A percentile compares a stretch with the other conserved stretches of the same genome.
Evolutionary conservation across 495 filamentous ascomycete species (phyloP).

Genomic region (Aspergillus heteromorphus): DNA sequence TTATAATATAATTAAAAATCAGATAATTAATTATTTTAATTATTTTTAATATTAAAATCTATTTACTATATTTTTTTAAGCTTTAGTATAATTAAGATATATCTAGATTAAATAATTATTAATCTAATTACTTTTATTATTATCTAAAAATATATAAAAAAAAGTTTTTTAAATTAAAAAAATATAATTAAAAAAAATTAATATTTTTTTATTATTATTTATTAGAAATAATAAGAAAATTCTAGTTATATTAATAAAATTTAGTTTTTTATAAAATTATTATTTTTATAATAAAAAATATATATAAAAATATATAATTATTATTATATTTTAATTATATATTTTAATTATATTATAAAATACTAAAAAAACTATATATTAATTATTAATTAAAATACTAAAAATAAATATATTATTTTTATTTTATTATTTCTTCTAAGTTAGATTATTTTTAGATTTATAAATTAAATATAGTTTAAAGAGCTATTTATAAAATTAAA

Average conservation of each 20-base stretch:
- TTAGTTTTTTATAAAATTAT: neutral
- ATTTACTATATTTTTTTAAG: neutral
- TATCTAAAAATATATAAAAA: neutral
- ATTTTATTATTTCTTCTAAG: neutral
- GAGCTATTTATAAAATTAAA: neutral
- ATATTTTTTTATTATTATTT: conserved; percentile 12
- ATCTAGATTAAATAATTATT: conserved; percentile 1
- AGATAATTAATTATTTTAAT: neutral
- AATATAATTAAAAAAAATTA: neutral
- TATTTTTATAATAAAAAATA: neutral
- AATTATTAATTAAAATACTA: neutral
- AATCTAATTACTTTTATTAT: neutral
- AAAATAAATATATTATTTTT: neutral
- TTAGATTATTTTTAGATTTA: neutral
- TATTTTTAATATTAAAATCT: neutral
- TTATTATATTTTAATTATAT: neutral
- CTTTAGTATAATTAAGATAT: conserved; percentile 1
- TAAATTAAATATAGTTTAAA: neutral
- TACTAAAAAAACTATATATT: neutral
- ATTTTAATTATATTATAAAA: neutral
- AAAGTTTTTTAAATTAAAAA: neutral
- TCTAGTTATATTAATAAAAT: neutral
- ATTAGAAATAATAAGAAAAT: conserved; percentile 7
- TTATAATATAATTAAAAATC: neutral
- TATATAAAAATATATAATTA: neutral